Percentiles rank a stretch among this genome's conserved stretches.
These are phyloP conservation scores for Piper betle DNA, from an alignment of 164 flowering plant genomes.

Conservation along the genomic window DNA sequence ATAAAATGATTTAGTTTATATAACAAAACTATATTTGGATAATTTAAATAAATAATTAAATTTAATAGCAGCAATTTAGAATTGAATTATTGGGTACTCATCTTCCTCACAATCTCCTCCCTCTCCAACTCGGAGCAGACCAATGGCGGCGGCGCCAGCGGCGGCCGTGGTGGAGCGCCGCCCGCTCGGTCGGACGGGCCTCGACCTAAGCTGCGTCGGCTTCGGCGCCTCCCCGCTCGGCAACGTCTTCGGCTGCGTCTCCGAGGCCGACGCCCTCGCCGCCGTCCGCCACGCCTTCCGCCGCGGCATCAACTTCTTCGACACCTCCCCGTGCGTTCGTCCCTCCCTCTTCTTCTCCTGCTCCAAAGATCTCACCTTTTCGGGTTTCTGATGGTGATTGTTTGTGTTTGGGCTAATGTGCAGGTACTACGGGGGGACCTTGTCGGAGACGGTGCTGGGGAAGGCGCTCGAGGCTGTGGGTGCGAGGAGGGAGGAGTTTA, in stretches of 20 bases:
- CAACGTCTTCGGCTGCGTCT: constrained; percentile 61
- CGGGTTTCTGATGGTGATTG: background rate
- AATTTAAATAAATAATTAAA: too few species aligned
- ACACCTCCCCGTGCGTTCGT: constrained; percentile 71
- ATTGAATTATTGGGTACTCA: too few species aligned
- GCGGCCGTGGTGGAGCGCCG: constrained; percentile 25
- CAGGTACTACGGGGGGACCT: constrained; percentile 83
- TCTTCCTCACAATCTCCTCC: too few species aligned
- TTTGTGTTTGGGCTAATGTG: background rate
- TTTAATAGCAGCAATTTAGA: too few species aligned
- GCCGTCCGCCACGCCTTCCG: constrained; percentile 63
- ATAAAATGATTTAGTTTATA: too few species aligned
- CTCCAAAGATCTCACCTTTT: too few species aligned
- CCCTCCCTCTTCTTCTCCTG: background rate
- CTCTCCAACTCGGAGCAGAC: too few species aligned
- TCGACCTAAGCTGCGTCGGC: constrained; percentile 68
- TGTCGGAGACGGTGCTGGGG: constrained; percentile 81
- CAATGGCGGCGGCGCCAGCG: background rate
- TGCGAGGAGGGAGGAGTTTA: constrained; percentile 46
- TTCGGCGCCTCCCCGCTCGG: constrained; percentile 99
- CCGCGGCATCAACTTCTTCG: constrained; percentile 93
- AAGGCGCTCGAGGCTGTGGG: constrained; percentile 57
- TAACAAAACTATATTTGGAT: too few species aligned
- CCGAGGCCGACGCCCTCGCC: constrained; percentile 63
- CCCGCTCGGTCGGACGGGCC: constrained; percentile 69